Evolutionary conservation across 140 eudicot species (phyloP).

Genomic region (Stevia rebaudiana): DNA sequence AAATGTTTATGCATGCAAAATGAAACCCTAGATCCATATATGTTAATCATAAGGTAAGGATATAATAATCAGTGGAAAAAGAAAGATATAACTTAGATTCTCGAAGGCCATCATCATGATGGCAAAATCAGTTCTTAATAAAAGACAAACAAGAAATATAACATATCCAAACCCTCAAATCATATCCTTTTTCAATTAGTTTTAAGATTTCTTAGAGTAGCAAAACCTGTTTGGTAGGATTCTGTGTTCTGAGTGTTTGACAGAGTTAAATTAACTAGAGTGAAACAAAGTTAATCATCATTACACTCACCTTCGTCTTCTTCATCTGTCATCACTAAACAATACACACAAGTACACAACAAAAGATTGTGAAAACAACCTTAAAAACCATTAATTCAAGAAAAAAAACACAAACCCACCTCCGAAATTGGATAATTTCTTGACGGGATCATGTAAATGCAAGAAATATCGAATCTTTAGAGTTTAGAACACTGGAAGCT

Average conservation of each 20-base stretch:
- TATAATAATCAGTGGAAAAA: neutral
- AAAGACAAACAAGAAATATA: neutral
- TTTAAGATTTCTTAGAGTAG: conserved; percentile 29
- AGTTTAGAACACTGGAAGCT: conserved; percentile 15
- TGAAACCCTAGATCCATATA: conserved; percentile 34
- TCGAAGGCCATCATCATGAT: conserved; percentile 27
- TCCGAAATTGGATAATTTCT: conserved; percentile 9
- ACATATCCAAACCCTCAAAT: conserved; percentile 25
- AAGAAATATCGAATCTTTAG: conserved; percentile 12
- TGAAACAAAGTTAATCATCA: conserved; percentile 39
- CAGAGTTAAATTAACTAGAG: conserved; percentile 28
- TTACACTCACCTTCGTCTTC: conserved; percentile 38
- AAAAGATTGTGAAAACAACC: neutral
- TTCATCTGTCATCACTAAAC: conserved; percentile 19
- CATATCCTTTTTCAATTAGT: conserved; percentile 32
- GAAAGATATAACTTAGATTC: conserved; percentile 12
- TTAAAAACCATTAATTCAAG: neutral
- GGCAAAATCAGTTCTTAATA: conserved; percentile 18
- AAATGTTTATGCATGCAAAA: conserved; percentile 16
- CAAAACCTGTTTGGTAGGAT: conserved; percentile 34
- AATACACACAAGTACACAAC: neutral
- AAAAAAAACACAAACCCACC: conserved; percentile 13
- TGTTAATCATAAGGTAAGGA: conserved; percentile 36
- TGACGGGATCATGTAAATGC: conserved; percentile 1
- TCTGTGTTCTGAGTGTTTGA: conserved; percentile 26